phyloP scores from a whole-genome alignment of 2,329 filamentous ascomycete species.

The Aspergillus sp. region DNA sequence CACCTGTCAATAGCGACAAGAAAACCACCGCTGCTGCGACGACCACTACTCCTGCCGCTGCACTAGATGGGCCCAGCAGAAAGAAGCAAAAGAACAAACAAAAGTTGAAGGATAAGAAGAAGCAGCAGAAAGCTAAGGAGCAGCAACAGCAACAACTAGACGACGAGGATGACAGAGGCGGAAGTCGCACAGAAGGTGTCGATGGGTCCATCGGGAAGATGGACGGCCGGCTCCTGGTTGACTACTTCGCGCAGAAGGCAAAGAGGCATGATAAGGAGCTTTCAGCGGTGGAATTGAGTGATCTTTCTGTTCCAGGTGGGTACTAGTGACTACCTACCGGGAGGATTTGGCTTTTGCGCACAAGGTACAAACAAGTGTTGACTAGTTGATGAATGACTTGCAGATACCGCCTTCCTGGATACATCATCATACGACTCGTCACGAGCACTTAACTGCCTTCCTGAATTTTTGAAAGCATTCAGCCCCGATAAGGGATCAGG shows the following conservation, averaged over 20 bases:
- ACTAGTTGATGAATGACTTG: neutral
- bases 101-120: constrained; percentile 37
- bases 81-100: constrained; percentile 44
- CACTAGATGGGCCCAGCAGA: constrained; percentile 15
- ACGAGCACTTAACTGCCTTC: constrained; percentile 63
- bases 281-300: constrained; percentile 74
- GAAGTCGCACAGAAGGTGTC: constrained; percentile 61
- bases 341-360: neutral
- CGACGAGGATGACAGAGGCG: constrained; percentile 12
- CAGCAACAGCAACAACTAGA: constrained; percentile 13
- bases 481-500: constrained; percentile 47
- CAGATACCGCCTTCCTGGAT: constrained; percentile 68
- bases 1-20: constrained; percentile 5
- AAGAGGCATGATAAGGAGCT: constrained; percentile 70
- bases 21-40: constrained; percentile 2
- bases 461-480: constrained; percentile 64
- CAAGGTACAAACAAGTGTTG: neutral
- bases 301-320: constrained; percentile 69
- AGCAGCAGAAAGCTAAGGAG: constrained; percentile 18
- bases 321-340: neutral
- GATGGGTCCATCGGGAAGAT: constrained; percentile 75
- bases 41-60: too few species aligned
- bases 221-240: constrained; percentile 74
- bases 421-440: constrained; percentile 64
- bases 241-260: constrained; percentile 74